Base-by-base conservation (phyloP, 192 early-diverging fungal genomes). In the Coemansia sp. region DNA sequence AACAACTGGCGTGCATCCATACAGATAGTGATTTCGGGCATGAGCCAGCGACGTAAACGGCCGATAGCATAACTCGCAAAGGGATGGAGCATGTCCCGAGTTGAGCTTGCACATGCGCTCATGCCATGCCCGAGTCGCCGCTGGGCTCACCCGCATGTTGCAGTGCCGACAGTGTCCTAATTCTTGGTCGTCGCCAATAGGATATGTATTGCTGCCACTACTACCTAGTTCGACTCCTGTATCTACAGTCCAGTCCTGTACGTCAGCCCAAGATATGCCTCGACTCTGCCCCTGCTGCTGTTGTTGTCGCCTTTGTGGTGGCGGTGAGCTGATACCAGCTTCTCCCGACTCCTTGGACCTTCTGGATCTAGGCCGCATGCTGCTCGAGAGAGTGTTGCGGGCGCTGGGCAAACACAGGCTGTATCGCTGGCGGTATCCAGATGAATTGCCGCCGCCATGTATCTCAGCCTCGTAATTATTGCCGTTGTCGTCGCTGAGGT, bases 1-100 rank as follows among this genome's bases (percentile, higher is more conserved):
- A 7, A 57, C 32, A 31, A n/a, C 31, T 14, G 80, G 74, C 32
- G 74, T 46, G 25, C 79, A 82, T 3, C 79, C 79, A 23, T 76
- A 82, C 1, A 82, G 44, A n/a, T 62, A 70, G 45, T 82, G 79
- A 72, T 82, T 77, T 15, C 72, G 70, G 11, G 79, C 79, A 57
- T 82, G 79, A 0, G 51, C 29, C 19, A 63, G 5, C 8, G 79
- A 76, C 3, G 19, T 6, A 38, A 74, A 76, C 21, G 46, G 44
- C 29, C 66, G 46, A 10, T 67, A 53, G 41, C 75, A 77, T 45
- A 72, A 38, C 23, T 74, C 71, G 32, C 79, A 82, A 14, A 31
- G 42, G 0, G 39, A 66, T 0, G 75, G 75, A 2, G 48, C 6
- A 7, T 37, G 39, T 8, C 37, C 58, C 31, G 38, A 23, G 53